Conservation (phyloP, 352 stramenopile genomes). For the Phytophthora pini region DNA sequence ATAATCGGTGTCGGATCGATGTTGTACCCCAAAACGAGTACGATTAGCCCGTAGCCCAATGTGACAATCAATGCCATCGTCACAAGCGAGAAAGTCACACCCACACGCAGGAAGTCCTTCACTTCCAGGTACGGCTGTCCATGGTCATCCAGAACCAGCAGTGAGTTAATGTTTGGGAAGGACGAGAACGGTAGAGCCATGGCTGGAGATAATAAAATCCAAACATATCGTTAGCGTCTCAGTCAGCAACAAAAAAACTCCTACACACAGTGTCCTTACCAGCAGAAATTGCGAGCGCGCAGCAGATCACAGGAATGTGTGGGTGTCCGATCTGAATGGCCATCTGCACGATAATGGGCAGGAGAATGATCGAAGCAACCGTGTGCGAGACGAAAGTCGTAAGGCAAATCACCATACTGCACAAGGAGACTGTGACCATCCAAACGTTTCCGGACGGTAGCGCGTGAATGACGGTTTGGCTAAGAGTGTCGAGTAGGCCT, state of each 20-base stretch:
- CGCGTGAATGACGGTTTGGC: slow-evolving; percentile 81
- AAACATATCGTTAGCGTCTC: slow-evolving; percentile 3
- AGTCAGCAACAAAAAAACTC: neutral
- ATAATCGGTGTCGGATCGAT: slow-evolving; percentile 61
- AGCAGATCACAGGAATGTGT: slow-evolving; percentile 88
- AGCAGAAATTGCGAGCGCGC: slow-evolving; percentile 87
- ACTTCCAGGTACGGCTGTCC: slow-evolving; percentile 88
- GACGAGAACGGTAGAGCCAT: slow-evolving; percentile 93
- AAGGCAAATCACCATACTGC: slow-evolving; percentile 84
- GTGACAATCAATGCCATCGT: slow-evolving; percentile 87
- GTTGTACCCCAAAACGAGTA: slow-evolving; percentile 79
- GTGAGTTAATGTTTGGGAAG: slow-evolving; percentile 94
- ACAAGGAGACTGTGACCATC: slow-evolving; percentile 89
- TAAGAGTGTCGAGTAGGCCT: slow-evolving; percentile 82
- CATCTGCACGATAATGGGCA: slow-evolving; percentile 93
- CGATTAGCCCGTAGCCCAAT: slow-evolving; percentile 85
- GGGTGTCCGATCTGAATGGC: slow-evolving; percentile 87
- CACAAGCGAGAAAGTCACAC: slow-evolving; percentile 87
- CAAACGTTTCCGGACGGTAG: slow-evolving; percentile 85
- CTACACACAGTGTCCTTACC: slow-evolving; percentile 45
- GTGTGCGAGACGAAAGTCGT: slow-evolving; percentile 95
- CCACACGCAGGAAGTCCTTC: slow-evolving; percentile 88
- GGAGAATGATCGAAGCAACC: slow-evolving; percentile 91
- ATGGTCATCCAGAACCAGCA: slow-evolving; percentile 91
- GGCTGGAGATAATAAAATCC: slow-evolving; percentile 38